phyloP scores from a whole-genome alignment of 2,329 filamentous ascomycete genomes.

The Penicillium digitatum region DNA sequence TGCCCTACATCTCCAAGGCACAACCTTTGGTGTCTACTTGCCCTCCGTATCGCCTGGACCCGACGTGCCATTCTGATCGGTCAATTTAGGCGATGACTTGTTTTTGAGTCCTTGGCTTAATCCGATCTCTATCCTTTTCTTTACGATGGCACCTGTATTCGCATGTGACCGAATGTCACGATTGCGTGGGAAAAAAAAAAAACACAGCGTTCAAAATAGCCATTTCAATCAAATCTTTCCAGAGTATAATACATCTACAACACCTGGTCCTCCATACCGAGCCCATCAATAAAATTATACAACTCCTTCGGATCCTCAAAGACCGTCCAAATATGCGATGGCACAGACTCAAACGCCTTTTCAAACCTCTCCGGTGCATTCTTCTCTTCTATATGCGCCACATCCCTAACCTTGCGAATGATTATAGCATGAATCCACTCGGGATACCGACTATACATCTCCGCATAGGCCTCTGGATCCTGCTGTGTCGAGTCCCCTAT shows the following conservation, averaged over 20 bases:
- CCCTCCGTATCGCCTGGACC: neutral
- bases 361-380: constrained; percentile 74
- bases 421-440: constrained; percentile 79
- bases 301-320: constrained; percentile 73
- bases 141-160: neutral
- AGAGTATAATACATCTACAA: constrained; percentile 7
- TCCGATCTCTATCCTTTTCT: neutral
- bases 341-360: constrained; percentile 73
- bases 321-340: constrained; percentile 69
- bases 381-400: constrained; percentile 69
- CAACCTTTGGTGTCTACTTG: neutral
- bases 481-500: constrained; percentile 89
- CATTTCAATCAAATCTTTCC: constrained; percentile 2
- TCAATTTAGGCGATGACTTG: neutral
- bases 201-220: neutral
- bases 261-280: constrained; percentile 23
- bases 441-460: constrained; percentile 64
- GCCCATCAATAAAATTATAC: constrained; percentile 29
- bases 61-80: neutral
- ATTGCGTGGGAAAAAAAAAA: neutral
- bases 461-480: constrained; percentile 85
- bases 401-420: constrained; percentile 76
- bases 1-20: neutral
- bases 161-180: neutral
- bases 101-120: neutral